Percentiles rank a stretch among this genome's conserved stretches.
Evolutionary conservation across 345 rosid species (phyloP).

Genomic region (Eucalyptus guilfoylei): DNA sequence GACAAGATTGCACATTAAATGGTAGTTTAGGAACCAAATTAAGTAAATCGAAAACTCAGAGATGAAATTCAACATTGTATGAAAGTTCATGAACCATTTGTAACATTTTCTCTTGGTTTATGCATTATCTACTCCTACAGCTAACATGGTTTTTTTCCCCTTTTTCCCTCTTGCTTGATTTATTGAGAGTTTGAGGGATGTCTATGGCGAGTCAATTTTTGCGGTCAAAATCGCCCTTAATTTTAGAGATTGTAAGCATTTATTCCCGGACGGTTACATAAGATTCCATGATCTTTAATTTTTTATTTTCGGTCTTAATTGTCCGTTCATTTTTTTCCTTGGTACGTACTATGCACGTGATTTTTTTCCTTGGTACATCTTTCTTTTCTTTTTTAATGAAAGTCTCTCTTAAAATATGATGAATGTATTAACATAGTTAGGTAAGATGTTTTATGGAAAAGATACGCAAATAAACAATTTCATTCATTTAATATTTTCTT

Average conservation of each 20-base stretch:
- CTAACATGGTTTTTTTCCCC: neutral
- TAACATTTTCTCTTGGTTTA: neutral
- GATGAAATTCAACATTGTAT: fast-evolving
- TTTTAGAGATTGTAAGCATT: neutral
- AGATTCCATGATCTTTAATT: neutral
- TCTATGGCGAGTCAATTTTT: neutral
- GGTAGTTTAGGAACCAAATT: fast-evolving
- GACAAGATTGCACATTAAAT: no score
- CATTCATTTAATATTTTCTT: neutral
- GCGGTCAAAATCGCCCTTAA: neutral
- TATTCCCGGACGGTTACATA: neutral
- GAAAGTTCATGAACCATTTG: fast-evolving
- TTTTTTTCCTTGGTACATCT: neutral
- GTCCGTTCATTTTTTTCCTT: neutral
- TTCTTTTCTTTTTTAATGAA: neutral
- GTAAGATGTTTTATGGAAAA: neutral
- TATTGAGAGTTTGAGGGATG: neutral
- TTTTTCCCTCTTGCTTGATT: neutral
- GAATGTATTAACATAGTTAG: neutral
- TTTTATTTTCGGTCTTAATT: neutral
- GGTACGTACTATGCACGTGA: neutral
- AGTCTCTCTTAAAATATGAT: neutral
- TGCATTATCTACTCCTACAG: neutral
- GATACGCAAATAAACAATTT: neutral
- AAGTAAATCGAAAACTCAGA: fast-evolving